Conservation (phyloP, 2,329 filamentous ascomycete species). For the Penicillium sp. region DNA sequence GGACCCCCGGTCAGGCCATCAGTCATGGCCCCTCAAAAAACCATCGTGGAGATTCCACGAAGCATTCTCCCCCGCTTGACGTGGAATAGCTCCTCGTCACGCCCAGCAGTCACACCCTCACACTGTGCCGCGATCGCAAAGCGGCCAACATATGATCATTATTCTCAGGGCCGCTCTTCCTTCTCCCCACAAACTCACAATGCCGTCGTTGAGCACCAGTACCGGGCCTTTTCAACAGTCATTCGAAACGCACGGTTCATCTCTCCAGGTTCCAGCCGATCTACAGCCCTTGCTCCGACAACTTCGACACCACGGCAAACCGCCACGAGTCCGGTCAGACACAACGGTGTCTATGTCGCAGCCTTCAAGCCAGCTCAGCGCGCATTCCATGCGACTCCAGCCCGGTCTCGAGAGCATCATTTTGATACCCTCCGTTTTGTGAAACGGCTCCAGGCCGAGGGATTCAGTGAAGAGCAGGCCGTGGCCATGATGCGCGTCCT, state of each 20-base stretch:
- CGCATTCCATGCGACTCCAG: slow-evolving; percentile 60
- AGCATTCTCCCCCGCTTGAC: slow-evolving; percentile 39
- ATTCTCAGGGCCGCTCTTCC: slow-evolving; percentile 20
- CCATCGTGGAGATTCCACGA: slow-evolving; percentile 39
- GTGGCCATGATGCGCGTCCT: slow-evolving; percentile 98
- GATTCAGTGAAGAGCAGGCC: slow-evolving; percentile 90
- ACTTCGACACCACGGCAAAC: slow-evolving; percentile 17
- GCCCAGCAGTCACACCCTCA: slow-evolving; percentile 25
- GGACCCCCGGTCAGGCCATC: neutral
- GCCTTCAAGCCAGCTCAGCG: slow-evolving; percentile 37
- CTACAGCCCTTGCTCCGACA: slow-evolving; percentile 11
- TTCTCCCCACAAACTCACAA: slow-evolving; percentile 19
- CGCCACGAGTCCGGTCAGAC: slow-evolving; percentile 32
- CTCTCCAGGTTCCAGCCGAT: slow-evolving; percentile 18
- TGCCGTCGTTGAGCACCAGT: slow-evolving; percentile 6
- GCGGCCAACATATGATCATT: slow-evolving; percentile 16
- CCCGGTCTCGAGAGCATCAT: slow-evolving; percentile 70
- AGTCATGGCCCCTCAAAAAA: slow-evolving; percentile 38
- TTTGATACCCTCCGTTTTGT: slow-evolving; percentile 99
- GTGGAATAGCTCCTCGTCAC: slow-evolving; percentile 35
- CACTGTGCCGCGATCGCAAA: slow-evolving; percentile 22
- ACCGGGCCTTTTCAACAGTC: slow-evolving; percentile 12
- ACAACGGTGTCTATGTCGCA: slow-evolving; percentile 46
- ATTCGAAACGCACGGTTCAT: slow-evolving; percentile 10
- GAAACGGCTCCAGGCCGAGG: slow-evolving; percentile 78